Percentiles rank a stretch among this genome's conserved stretches.
Evolutionary conservation across 176 grass and related monocot species (phyloP).

Genomic region (barley (Hordeum vulgare)): DNA sequence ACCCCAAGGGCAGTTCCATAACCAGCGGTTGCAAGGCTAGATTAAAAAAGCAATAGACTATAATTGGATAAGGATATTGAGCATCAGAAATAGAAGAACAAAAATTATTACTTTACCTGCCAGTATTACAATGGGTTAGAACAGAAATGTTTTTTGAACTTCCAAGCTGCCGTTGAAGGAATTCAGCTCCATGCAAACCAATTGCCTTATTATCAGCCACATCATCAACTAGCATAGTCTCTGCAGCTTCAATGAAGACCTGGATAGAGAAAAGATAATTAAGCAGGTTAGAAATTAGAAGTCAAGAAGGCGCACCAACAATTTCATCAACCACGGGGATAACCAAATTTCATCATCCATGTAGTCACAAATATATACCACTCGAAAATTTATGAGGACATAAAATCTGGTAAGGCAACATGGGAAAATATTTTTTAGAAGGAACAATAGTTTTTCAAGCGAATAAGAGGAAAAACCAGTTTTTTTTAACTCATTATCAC

Average conservation of each 20-base stretch:
- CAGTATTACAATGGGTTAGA: slow-evolving; percentile 96
- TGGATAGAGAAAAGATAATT: slow-evolving; percentile 24
- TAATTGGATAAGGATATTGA: slow-evolving; percentile 5
- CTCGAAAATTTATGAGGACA: neutral
- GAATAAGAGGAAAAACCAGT: neutral
- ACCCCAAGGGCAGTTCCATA: slow-evolving; percentile 93
- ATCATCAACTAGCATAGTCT: slow-evolving; percentile 85
- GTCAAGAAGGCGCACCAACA: neutral
- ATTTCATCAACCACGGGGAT: neutral
- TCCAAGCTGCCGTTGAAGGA: slow-evolving; percentile 48
- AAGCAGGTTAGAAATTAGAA: neutral
- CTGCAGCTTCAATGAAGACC: slow-evolving; percentile 76
- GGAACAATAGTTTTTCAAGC: neutral
- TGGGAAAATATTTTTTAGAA: neutral
- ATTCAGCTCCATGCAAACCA: slow-evolving; percentile 68
- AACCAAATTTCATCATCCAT: neutral
- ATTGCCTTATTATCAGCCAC: slow-evolving; percentile 93
- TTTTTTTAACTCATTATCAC: neutral
- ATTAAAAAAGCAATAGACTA: neutral
- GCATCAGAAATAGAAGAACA: neutral
- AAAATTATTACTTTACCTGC: slow-evolving; percentile 39
- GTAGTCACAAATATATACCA: neutral
- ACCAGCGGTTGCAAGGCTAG: slow-evolving; percentile 91
- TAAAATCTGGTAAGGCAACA: neutral
- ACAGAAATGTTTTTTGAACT: slow-evolving; percentile 46